These are phyloP conservation scores for Pseudohyphozyma bogoriensis DNA, from an alignment of 768 basidiomycete genomes.

Conservation along the genomic window DNA sequence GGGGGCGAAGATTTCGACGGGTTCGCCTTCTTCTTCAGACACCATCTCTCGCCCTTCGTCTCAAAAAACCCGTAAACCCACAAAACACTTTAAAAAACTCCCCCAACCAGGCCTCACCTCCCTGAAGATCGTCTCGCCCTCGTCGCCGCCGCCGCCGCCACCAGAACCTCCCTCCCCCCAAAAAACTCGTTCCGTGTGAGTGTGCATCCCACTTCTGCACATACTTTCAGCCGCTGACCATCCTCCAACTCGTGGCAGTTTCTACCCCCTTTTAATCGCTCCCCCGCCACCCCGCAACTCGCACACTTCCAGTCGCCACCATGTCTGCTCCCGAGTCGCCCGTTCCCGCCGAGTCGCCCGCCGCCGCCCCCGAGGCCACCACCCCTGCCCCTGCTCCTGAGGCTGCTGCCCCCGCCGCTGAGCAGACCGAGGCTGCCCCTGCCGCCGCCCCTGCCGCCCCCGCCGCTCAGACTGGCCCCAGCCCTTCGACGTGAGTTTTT, in stretches of 20 bases:
- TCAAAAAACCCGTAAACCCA: no score
- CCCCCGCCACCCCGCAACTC: background rate
- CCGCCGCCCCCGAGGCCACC: conserved; percentile 26
- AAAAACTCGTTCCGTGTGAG: background rate
- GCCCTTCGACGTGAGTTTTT: background rate
- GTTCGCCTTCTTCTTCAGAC: no score
- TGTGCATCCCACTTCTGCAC: background rate
- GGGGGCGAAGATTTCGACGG: no score
- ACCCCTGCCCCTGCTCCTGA: conserved; percentile 16
- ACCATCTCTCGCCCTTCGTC: no score
- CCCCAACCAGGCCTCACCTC: no score
- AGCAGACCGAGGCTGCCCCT: conserved; percentile 16
- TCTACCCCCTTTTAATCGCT: no score
- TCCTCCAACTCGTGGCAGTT: no score
- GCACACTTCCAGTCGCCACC: background rate
- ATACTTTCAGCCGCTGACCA: background rate
- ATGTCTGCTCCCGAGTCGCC: conserved; percentile 27
- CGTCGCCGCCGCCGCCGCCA: no score
- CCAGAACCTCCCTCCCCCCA: background rate
- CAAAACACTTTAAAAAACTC: no score
- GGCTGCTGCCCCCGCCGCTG: conserved; percentile 16
- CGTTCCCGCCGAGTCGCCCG: conserved; percentile 9
- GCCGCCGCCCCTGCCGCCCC: conserved; percentile 18
- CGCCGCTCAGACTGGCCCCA: background rate
- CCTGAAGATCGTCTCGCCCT: no score